A percentile compares a stretch with the other conserved stretches of the same genome.
phyloP scores from a whole-genome alignment of 768 basidiomycete genomes.

The Boletus insuetus region DNA sequence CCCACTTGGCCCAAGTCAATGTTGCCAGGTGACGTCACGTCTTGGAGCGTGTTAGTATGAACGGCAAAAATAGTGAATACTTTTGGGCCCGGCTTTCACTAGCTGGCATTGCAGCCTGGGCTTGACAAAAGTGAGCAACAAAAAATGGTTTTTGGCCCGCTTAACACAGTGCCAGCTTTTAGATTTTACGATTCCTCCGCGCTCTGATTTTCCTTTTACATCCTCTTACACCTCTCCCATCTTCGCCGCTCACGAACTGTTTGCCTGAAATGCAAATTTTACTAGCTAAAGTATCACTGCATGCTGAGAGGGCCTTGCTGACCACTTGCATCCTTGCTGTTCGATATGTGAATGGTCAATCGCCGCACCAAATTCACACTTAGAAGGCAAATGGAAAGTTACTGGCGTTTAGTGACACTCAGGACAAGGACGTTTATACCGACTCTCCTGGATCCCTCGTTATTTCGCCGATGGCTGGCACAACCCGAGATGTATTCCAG shows the following conservation, averaged over 20 bases:
- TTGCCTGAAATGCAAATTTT: conserved; percentile 11
- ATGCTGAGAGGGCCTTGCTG: neutral
- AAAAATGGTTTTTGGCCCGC: too few species aligned
- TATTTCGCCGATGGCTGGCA: conserved; percentile 1
- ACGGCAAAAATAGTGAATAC: too few species aligned
- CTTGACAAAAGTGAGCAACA: too few species aligned
- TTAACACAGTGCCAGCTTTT: too few species aligned
- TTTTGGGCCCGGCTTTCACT: too few species aligned
- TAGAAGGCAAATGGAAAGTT: conserved; percentile 3
- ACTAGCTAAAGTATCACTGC: conserved; percentile 15
- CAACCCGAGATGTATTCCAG: neutral
- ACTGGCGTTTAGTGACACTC: neutral
- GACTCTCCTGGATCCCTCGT: neutral
- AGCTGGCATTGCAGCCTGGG: too few species aligned
- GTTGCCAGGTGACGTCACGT: too few species aligned
- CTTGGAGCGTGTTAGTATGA: too few species aligned
- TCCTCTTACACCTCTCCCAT: conserved; percentile 50
- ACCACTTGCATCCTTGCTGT: neutral
- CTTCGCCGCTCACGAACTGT: conserved; percentile 37
- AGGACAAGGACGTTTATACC: neutral
- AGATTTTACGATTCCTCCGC: conserved; percentile 21
- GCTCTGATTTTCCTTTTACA: neutral
- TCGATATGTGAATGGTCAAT: too few species aligned
- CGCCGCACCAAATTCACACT: neutral
- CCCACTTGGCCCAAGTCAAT: too few species aligned